Base-by-base conservation (phyloP, 805 yeast genomes). In the Starmerella apicola region DNA sequence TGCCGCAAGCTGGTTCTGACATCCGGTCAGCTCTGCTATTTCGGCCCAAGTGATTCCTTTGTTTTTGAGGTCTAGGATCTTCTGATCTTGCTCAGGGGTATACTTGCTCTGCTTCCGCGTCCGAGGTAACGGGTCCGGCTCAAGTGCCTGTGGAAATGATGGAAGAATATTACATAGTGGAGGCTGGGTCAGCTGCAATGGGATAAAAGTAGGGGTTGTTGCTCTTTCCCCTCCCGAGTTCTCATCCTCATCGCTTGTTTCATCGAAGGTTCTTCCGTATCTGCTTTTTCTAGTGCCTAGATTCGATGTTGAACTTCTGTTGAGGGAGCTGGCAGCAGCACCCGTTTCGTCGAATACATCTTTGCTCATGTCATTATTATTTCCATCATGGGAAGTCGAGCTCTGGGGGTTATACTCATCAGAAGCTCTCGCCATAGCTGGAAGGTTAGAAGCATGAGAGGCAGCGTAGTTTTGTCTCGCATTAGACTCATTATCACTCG, bases 11-110 rank as follows among this genome's bases (percentile, higher is more conserved):
- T 72, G 76, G 31, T 76, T 70, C 7, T 76, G 81, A 22, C 79
- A 78, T 3, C 70, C 67, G 2, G 82, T 70, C 3, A 64, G 60
- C 39, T 74, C 73, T 0, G 86, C 84, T 34, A 80, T 80, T 45
- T 78, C 83, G 4, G 71, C 74, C 88, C 91, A 80, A 1, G 74
- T 61, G 46, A 70, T 72, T 23, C 86, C 84, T 35, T 68, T 66
- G 40, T 64, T 66, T 55, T 80, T 81, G 55, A 80, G 57, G 16
- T 63, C 62, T 6, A 80, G 68, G 27, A 80, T 80, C 59, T 74
- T 48, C 3, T 68, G 71, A 56, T 80, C 91, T 55, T 80, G 88
- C 43, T 72, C 76, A 45, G 68, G 64, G 20, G 80, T 64, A 56
- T 77, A 80, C 54, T 81, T 80, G n/a, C 83, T 74, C 51, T 70